Evolutionary conservation across 2,329 filamentous ascomycete species (phyloP).

Genomic region (Fusarium robinianum): DNA sequence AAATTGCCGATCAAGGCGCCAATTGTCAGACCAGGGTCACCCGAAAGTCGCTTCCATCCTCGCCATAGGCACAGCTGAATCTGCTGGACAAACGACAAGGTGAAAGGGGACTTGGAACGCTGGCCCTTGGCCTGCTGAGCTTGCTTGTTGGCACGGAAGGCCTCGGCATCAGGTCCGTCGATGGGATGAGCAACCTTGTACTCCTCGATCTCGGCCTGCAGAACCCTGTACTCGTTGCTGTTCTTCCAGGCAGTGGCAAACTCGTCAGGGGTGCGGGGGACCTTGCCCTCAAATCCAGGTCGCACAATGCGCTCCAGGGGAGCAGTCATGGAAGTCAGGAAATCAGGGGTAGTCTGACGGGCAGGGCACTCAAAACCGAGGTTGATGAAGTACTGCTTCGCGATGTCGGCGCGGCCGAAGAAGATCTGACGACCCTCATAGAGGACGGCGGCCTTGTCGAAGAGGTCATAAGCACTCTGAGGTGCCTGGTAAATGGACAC

Average conservation of each 20-base stretch:
- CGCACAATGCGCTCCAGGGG: conserved; percentile 60
- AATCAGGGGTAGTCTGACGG: conserved; percentile 71
- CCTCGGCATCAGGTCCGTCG: conserved; percentile 59
- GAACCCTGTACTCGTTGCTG: conserved; percentile 54
- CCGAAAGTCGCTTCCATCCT: conserved; percentile 75
- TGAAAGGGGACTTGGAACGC: conserved; percentile 78
- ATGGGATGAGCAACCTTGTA: conserved; percentile 60
- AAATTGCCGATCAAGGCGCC: conserved; percentile 73
- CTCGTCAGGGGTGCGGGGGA: conserved; percentile 64
- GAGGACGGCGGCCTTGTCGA: conserved; percentile 62
- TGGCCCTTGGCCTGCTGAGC: conserved; percentile 61
- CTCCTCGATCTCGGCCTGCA: conserved; percentile 59
- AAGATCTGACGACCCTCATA: conserved; percentile 67
- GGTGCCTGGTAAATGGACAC: conserved; percentile 77
- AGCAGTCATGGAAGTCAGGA: conserved; percentile 72
- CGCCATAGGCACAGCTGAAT: conserved; percentile 78
- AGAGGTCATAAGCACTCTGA: conserved; percentile 66
- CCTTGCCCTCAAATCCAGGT: conserved; percentile 59
- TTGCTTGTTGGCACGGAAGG: conserved; percentile 59
- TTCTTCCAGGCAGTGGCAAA: conserved; percentile 63
- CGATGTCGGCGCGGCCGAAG: conserved; percentile 63
- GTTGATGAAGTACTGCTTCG: conserved; percentile 67
- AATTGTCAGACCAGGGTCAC: conserved; percentile 76
- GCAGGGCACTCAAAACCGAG: conserved; percentile 70
- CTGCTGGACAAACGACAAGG: conserved; percentile 76